Evolutionary conservation across 176 grass and related monocot species (phyloP), one percentile per base, ranked within the genome.

Genomic region (Avena insularis): DNA sequence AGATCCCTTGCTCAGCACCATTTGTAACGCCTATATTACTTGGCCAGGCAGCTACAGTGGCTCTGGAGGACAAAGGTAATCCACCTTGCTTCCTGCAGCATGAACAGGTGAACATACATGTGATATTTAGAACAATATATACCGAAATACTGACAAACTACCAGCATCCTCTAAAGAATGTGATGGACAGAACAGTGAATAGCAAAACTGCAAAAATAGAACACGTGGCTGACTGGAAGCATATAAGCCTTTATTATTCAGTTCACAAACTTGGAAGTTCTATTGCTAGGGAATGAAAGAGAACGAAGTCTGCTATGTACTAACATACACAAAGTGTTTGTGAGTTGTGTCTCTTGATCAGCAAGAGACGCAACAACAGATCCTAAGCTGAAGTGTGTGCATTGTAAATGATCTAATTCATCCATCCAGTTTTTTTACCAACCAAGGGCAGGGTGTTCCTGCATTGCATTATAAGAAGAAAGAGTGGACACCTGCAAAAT

Each of bases 31-130:
- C 71, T 35, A 19, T 58, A 54, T 70, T 88, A 84, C 38, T 48
- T 78, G 93, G 80, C 96, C 96, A 96, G 43, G 96, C 96, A 82
- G 93, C 93, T 79, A 88, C 77, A 73, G 88, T 84, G 80, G 92
- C 93, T 46, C 87, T 95, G 31, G 59, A 85, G 84, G 92, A 82
- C 54, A 98, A 90, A 65, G 86, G 71, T 59, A 91, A 35, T 81
- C 81, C 79, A 80, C 90, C 85, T 72, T 92, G 91, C 90, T 95
- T 98, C 84, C 92, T 98, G 85, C 53, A 82, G 16, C 50, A 82
- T 79, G 49, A 91, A 86, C 79, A 78, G 82, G 5, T 59, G 50
- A 61, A 90, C 10, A 75, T 76, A 46, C 49, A 69, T 59, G 40
- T 79, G 36, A 49, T 81, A 79, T 62, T 20, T 54, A 80, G 49